A percentile compares a stretch with the other conserved stretches of the same genome.
Conservation (phyloP, 2,329 filamentous ascomycete genomes). For the Penicillium palitans region DNA sequence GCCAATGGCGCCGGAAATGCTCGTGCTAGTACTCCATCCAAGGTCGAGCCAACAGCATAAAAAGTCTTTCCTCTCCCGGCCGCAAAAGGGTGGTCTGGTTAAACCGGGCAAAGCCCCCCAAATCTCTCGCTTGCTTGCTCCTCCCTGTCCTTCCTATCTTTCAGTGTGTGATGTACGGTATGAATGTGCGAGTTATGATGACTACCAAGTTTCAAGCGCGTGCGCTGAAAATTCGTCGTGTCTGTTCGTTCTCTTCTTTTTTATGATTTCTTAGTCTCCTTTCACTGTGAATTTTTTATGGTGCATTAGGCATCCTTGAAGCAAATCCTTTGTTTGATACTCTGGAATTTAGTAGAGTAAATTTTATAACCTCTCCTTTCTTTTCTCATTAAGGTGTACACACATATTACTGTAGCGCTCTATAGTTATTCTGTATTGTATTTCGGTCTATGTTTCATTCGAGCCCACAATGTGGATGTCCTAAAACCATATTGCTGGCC, state of each 20-base stretch:
- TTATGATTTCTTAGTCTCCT: constrained; percentile 22
- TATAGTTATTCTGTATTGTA: neutral
- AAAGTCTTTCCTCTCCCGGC: constrained; percentile 1
- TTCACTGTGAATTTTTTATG: constrained; percentile 27
- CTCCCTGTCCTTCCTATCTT: constrained; percentile 22
- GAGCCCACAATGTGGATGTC: constrained; percentile 10
- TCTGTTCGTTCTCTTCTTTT: constrained; percentile 26
- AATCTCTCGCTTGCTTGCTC: constrained; percentile 12
- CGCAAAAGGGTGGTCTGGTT: neutral
- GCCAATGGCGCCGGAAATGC: constrained; percentile 31
- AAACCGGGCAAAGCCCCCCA: neutral
- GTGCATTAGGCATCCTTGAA: constrained; percentile 22
- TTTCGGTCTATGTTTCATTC: neutral
- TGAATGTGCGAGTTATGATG: constrained; percentile 24
- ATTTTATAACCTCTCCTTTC: neutral
- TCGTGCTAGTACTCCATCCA: constrained; percentile 32
- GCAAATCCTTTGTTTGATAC: constrained; percentile 8
- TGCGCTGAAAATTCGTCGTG: constrained; percentile 14
- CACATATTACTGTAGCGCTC: neutral
- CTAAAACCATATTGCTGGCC: constrained; percentile 7
- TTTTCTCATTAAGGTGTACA: neutral
- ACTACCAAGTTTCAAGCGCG: constrained; percentile 14
- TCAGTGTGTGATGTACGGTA: constrained; percentile 28
- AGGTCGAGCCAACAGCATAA: constrained; percentile 34
- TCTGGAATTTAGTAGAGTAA: constrained; percentile 9